Conservation (phyloP, 768 basidiomycete genomes). For the Dictyophora rubrovolvata region DNA sequence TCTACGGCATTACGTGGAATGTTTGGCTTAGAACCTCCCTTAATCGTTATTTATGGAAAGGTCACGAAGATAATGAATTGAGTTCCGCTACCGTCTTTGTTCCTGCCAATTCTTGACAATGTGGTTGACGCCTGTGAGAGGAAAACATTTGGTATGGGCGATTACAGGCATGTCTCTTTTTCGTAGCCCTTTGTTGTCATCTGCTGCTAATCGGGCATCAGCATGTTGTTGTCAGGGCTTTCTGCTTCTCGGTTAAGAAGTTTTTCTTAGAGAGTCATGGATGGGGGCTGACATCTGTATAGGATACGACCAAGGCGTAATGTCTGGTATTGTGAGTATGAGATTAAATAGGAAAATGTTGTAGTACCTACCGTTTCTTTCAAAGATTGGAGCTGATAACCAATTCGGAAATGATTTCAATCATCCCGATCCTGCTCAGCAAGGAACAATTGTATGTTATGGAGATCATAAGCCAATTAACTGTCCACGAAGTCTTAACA, state of each 20-base stretch:
- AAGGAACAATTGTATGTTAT: conserved; percentile 28
- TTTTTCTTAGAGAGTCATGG: no score
- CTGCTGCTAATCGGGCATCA: conserved; percentile 9
- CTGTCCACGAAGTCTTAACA: neutral
- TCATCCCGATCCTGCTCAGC: conserved; percentile 26
- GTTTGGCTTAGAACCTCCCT: conserved; percentile 19
- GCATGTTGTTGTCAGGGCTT: conserved; percentile 34
- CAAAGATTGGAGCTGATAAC: conserved; percentile 31
- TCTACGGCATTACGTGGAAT: conserved; percentile 16
- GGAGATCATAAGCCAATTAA: neutral
- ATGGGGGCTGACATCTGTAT: conserved; percentile 4
- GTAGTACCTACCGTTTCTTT: neutral
- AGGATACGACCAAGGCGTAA: conserved; percentile 32
- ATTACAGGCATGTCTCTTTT: conserved; percentile 23
- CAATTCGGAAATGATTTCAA: conserved; percentile 30
- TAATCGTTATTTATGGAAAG: conserved; percentile 11
- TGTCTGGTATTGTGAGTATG: conserved; percentile 29
- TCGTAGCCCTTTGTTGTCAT: neutral
- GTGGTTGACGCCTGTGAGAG: conserved; percentile 28
- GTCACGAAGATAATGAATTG: neutral
- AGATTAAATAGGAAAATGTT: no score
- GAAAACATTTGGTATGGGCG: conserved; percentile 30
- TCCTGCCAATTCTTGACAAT: conserved; percentile 18
- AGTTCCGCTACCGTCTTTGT: neutral
- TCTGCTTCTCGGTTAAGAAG: conserved; percentile 16